Evolutionary conservation across 1,284 basidiomycete genomes (phyloP).

Genomic region (Meira miltonrushii): DNA sequence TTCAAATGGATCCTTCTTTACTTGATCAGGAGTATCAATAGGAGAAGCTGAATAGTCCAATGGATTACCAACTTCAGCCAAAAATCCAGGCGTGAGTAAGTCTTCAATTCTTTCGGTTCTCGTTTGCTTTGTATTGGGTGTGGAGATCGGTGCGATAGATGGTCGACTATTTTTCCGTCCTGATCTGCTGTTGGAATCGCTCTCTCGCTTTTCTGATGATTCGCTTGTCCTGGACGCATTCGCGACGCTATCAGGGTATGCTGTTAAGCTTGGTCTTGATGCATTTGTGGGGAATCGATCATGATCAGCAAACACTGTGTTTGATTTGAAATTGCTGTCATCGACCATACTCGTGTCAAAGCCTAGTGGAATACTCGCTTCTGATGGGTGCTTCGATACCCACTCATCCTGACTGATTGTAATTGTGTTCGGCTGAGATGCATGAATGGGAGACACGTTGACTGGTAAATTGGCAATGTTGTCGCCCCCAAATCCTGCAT

Average conservation of each 20-base stretch:
- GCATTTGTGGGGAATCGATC: not conserved
- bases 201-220: conserved; percentile 1
- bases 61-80: conserved; percentile 7
- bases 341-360: not conserved
- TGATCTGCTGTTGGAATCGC: not conserved
- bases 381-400: not conserved
- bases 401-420: not conserved
- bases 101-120: conserved; percentile 1
- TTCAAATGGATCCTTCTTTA: not conserved
- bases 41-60: conserved; percentile 8
- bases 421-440: not conserved
- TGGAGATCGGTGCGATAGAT: not conserved
- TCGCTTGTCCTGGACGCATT: not conserved
- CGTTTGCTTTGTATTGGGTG: not conserved
- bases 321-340: not conserved
- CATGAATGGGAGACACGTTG: not conserved
- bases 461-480: no score
- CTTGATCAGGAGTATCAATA: not conserved
- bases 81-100: conserved; percentile 7
- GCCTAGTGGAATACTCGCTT: not conserved
- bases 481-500: no score
- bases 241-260: not conserved
- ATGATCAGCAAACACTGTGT: not conserved
- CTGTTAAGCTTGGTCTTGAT: not conserved
- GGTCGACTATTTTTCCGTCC: not conserved